Conservation (phyloP, 768 basidiomycete genomes). For the Suillus subaureus region DNA sequence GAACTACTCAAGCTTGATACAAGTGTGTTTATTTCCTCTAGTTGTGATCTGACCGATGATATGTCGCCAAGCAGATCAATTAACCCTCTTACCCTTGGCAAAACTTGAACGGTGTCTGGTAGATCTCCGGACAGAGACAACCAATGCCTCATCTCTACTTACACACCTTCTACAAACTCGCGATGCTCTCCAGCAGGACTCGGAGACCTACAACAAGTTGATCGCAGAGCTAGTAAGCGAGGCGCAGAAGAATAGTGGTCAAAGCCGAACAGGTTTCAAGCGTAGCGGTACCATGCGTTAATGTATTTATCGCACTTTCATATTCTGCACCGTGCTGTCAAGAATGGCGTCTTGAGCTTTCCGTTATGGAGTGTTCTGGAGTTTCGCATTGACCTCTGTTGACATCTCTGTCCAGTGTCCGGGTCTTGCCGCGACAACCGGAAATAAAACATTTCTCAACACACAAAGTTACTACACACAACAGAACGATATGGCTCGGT, state of each 20-base stretch:
- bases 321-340: not conserved
- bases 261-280: constrained; percentile 47
- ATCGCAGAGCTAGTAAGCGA: constrained; percentile 93
- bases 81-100: constrained; percentile 70
- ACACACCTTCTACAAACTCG: constrained; percentile 82
- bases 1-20: constrained; percentile 65
- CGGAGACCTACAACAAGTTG: constrained; percentile 86
- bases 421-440: too few relatives aligned
- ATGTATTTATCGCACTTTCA: constrained; percentile 9
- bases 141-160: constrained; percentile 71
- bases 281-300: constrained; percentile 51
- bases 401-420: too few relatives aligned
- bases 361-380: too few relatives aligned
- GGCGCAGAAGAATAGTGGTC: constrained; percentile 82
- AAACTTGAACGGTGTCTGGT: constrained; percentile 67
- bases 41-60: constrained; percentile 3
- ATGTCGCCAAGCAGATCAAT: constrained; percentile 50
- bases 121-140: constrained; percentile 72
- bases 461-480: too few relatives aligned
- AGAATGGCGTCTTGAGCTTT: too few relatives aligned
- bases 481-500: too few relatives aligned
- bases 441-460: too few relatives aligned
- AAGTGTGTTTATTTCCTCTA: constrained; percentile 48
- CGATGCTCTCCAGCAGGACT: constrained; percentile 83
- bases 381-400: too few relatives aligned